Evolutionary conservation across 306 rosid species (phyloP), one percentile per base, ranked within the genome.

Genomic region (Castanea sativa): DNA sequence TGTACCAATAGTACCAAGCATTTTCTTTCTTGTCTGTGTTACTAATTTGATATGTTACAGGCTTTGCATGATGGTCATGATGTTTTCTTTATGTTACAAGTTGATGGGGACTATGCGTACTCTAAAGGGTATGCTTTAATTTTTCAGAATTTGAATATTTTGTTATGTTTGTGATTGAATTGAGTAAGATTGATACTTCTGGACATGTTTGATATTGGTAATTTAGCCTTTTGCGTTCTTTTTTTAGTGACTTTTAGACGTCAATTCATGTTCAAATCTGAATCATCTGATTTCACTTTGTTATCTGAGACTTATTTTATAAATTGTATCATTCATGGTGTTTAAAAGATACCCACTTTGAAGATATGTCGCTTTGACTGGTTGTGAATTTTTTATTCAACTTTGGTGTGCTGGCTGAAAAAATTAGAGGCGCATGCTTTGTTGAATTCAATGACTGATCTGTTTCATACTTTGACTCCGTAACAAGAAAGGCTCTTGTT

Each of bases 51-150:
- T 60, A 69, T 76, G n/a, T 83, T 86, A 67, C 88, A 94, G 99
- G 89, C 90, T 83, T 78, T 95, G 78, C 99, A 95, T 23, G 99
- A 92, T 83, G 98, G 99, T 11, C 94, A 78, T 18, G 92, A 95
- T 83, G 85, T 88, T 20, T 95, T 88, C 87, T 95, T 95, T 82
- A 81, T 92, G 83, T 77, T 95, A 29, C 90, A 92, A 89, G 95
- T 95, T 64, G 97, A 91, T 74, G 87, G 92, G 63, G 92, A 86
- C 79, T 92, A 92, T 61, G 89, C 82, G 2, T 95, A 91, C 81
- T 80, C 95, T 13, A 90, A 85, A 83, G 98, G 99, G 99, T 92
- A 86, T 64, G 89, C 55, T 65, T 73, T 29, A 73, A 38, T 70
- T 16, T 12, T 75, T 75, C 78, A 51, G 80, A 61, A n/a, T 9